Conservation (phyloP, 148 eudicot species). For the Diospyros lotus region DNA sequence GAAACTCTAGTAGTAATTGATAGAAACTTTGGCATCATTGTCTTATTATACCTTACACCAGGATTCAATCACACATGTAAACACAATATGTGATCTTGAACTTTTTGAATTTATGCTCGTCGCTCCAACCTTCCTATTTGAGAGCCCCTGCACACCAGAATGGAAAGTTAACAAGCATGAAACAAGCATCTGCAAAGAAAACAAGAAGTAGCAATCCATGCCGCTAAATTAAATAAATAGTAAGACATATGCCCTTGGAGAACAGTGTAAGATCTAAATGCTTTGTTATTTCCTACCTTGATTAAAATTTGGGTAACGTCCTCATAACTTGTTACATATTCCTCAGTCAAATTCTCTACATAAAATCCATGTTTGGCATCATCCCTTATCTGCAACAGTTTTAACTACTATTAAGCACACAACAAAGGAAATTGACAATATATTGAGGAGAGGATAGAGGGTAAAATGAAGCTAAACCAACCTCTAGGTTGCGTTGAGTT, state of each 20-base stretch:
- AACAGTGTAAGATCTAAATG: neutral
- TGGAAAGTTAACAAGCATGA: conserved; percentile 7
- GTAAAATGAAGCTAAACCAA: conserved; percentile 11
- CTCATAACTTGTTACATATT: conserved; percentile 76
- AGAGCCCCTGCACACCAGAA: conserved; percentile 68
- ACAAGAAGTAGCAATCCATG: neutral
- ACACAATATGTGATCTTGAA: conserved; percentile 83
- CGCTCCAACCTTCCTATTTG: conserved; percentile 77
- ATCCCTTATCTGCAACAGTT: conserved; percentile 65
- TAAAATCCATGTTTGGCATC: conserved; percentile 76
- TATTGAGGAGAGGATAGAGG: neutral
- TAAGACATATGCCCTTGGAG: neutral
- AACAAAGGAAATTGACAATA: conserved; percentile 5
- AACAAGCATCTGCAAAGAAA: neutral
- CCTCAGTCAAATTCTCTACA: conserved; percentile 93
- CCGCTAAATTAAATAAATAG: neutral
- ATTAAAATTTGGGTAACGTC: conserved; percentile 80
- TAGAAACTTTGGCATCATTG: neutral
- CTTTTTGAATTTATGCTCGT: conserved; percentile 79
- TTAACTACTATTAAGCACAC: conserved; percentile 3
- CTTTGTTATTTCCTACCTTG: conserved; percentile 42
- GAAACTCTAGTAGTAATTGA: neutral
- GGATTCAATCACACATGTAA: conserved; percentile 84
- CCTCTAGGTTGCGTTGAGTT: conserved; percentile 75
- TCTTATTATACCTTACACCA: conserved; percentile 81